Evolutionary conservation across 306 rosid species (phyloP).

Genomic region (Begonia loranthoides): DNA sequence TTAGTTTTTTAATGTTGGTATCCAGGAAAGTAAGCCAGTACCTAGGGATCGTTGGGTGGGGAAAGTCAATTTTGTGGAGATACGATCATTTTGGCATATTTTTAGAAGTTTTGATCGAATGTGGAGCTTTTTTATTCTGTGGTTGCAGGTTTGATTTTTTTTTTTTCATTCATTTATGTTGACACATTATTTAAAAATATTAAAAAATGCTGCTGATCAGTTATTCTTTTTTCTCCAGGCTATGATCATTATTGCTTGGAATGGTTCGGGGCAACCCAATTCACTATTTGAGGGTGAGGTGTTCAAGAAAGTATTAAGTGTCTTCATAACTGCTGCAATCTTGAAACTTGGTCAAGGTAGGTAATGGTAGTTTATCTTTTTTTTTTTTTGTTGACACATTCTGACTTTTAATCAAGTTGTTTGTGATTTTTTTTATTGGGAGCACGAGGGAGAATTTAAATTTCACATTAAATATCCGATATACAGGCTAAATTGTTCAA

Average conservation of each 20-base stretch:
- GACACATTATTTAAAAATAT: constrained; percentile 3
- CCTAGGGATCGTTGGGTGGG: constrained; percentile 76
- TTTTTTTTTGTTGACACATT: too few species aligned
- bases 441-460: too few species aligned
- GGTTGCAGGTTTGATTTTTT: constrained; percentile 60
- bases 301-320: constrained; percentile 79
- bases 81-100: constrained; percentile 88
- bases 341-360: constrained; percentile 88
- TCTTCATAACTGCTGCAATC: constrained; percentile 88
- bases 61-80: constrained; percentile 90
- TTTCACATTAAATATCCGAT: too few species aligned
- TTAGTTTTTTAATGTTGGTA: not conserved
- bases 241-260: constrained; percentile 95
- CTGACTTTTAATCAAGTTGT: too few species aligned
- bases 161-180: constrained; percentile 8
- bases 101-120: constrained; percentile 97
- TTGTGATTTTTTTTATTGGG: too few species aligned
- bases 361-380: not conserved
- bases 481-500: too few species aligned
- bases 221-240: constrained; percentile 30
- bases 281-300: constrained; percentile 49
- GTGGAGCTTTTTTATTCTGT: constrained; percentile 90
- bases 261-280: constrained; percentile 68
- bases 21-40: constrained; percentile 54
- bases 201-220: constrained; percentile 14